Percentiles rank a stretch among this genome's conserved stretches.
These are phyloP conservation scores for Coemansia sp. DNA, from an alignment of 192 early-diverging fungal species.

Conservation along the genomic window DNA sequence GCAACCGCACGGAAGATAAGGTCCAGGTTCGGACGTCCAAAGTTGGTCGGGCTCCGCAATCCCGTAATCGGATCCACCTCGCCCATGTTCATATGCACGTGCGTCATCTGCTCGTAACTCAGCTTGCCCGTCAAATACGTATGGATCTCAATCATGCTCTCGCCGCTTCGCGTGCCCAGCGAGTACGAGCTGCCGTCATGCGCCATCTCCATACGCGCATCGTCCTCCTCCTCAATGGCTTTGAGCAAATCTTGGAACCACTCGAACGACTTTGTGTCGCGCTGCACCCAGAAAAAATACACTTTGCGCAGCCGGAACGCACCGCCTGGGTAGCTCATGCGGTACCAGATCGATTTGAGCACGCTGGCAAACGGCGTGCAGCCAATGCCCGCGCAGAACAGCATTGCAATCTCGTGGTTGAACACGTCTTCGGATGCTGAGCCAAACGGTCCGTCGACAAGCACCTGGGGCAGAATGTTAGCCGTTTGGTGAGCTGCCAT, in stretches of 20 bases:
- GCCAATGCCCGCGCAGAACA: conserved; percentile 83
- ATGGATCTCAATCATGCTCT: conserved; percentile 73
- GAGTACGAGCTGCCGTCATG: conserved; percentile 17
- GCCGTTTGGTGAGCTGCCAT: conserved; percentile 32
- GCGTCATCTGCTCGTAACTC: conserved; percentile 57
- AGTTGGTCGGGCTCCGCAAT: conserved; percentile 70
- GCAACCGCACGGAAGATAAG: conserved; percentile 67
- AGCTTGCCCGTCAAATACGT: conserved; percentile 75
- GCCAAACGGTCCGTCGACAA: conserved; percentile 80
- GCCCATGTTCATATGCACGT: conserved; percentile 56
- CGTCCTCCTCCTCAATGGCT: conserved; percentile 79
- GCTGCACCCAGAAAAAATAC: conserved; percentile 85
- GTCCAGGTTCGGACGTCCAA: conserved; percentile 80
- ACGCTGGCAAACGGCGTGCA: conserved; percentile 84
- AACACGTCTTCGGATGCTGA: conserved; percentile 81
- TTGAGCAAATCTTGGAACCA: conserved; percentile 85
- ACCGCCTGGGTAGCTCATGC: conserved; percentile 57
- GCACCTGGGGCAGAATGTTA: conserved; percentile 62
- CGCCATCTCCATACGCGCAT: conserved; percentile 33
- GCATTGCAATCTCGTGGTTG: conserved; percentile 72
- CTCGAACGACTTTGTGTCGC: conserved; percentile 82
- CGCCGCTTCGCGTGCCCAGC: conserved; percentile 16
- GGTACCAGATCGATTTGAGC: conserved; percentile 78
- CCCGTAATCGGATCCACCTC: conserved; percentile 72
- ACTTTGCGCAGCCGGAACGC: conserved; percentile 70